These are phyloP conservation scores for Saccharomycopsis guyanensis DNA, from an alignment of 805 yeast species.

Conservation along the genomic window DNA sequence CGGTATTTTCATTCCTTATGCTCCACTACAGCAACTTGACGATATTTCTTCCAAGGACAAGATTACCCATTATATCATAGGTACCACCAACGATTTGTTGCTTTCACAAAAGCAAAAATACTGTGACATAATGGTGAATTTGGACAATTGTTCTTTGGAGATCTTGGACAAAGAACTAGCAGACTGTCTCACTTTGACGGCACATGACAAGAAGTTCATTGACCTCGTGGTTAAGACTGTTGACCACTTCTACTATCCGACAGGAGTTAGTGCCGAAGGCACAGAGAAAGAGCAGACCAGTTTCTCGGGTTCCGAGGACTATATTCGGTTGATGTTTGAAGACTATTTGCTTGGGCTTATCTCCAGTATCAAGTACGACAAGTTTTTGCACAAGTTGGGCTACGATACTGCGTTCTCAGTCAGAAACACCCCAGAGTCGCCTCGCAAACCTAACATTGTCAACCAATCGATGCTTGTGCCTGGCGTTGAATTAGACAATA, in stretches of 20 bases:
- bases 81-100: constrained; percentile 81
- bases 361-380: constrained; percentile 62
- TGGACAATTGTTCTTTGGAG: constrained; percentile 46
- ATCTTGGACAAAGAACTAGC: constrained; percentile 36
- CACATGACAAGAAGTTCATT: constrained; percentile 70
- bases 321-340: constrained; percentile 79
- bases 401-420: constrained; percentile 31
- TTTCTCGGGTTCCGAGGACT: constrained; percentile 76
- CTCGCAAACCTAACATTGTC: constrained; percentile 4
- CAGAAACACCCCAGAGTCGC: constrained; percentile 26
- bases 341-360: constrained; percentile 77
- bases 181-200: constrained; percentile 40
- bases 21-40: constrained; percentile 87
- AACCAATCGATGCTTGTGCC: constrained; percentile 18
- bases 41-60: constrained; percentile 47
- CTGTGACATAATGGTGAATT: constrained; percentile 66
- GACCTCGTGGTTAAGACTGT: constrained; percentile 48
- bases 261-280: constrained; percentile 23
- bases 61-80: constrained; percentile 64
- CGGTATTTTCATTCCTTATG: constrained; percentile 84
- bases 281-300: constrained; percentile 30
- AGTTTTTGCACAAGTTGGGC: constrained; percentile 38
- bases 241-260: constrained; percentile 14
- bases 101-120: constrained; percentile 52
- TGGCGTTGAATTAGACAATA: constrained; percentile 29